Conservation (phyloP, 805 yeast species). For the Schwanniomyces polymorphus region DNA sequence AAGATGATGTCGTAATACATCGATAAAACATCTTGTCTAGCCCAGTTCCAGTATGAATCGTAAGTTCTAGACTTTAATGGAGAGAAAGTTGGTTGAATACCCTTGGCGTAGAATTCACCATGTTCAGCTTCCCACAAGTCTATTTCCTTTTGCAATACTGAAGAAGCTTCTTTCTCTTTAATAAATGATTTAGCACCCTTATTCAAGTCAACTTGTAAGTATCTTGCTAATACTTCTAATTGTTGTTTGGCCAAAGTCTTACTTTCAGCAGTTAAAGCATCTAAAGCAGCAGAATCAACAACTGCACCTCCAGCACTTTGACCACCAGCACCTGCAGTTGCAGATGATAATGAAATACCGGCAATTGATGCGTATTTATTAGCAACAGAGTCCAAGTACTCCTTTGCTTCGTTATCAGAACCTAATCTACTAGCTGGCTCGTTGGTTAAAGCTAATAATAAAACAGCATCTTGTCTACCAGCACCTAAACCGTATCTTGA, state of each 20-base stretch:
- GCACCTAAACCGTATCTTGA: conserved; percentile 88
- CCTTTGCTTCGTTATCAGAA: conserved; percentile 86
- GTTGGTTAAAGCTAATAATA: conserved; percentile 77
- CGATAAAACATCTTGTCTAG: conserved; percentile 92
- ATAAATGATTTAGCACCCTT: conserved; percentile 85
- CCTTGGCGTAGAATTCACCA: conserved; percentile 92
- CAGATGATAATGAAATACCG: conserved; percentile 74
- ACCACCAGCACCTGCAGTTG: conserved; percentile 59
- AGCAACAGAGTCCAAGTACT: conserved; percentile 77
- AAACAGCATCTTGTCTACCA: conserved; percentile 92
- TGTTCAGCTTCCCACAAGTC: conserved; percentile 82
- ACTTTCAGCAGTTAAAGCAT: conserved; percentile 71
- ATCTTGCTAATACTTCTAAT: conserved; percentile 90
- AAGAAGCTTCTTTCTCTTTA: conserved; percentile 82
- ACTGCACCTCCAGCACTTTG: conserved; percentile 79
- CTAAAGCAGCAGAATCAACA: conserved; percentile 94
- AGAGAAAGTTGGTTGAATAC: conserved; percentile 88
- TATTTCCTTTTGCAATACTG: conserved; percentile 80
- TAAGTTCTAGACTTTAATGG: conserved; percentile 92
- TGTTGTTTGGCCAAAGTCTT: conserved; percentile 71
- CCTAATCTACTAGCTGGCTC: conserved; percentile 92
- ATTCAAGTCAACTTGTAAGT: conserved; percentile 88
- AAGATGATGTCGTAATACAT: conserved; percentile 95
- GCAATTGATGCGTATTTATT: conserved; percentile 82
- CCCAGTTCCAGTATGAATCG: conserved; percentile 99